Evolutionary conservation across 2,329 filamentous ascomycete species (phyloP).

Genomic region (Ophiostoma angusticollis): DNA sequence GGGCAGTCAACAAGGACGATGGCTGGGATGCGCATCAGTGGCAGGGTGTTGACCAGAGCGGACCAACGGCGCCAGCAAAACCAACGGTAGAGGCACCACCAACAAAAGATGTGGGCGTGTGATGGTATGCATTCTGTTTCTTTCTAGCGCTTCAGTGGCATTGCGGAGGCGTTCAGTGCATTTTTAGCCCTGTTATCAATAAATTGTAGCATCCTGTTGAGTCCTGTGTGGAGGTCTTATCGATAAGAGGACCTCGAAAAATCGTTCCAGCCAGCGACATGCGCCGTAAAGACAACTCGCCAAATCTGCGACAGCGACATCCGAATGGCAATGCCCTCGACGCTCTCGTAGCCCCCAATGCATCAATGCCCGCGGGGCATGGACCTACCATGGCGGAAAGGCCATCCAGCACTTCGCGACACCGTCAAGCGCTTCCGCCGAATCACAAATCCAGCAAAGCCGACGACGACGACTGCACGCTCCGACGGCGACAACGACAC

Average conservation of each 20-base stretch:
- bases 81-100: neutral
- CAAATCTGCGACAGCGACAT: too few relatives aligned
- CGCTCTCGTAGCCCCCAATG: slow-evolving; percentile 1
- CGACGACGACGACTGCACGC: neutral
- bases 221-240: slow-evolving; percentile 3
- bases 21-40: slow-evolving; percentile 32
- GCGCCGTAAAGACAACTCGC: too few relatives aligned
- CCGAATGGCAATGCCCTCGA: slow-evolving; percentile 8
- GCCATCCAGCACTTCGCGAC: slow-evolving; percentile 1
- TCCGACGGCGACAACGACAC: neutral
- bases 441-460: too few relatives aligned
- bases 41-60: slow-evolving; percentile 41
- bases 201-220: too few relatives aligned
- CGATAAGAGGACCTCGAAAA: slow-evolving; percentile 4
- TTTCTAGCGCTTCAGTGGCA: neutral
- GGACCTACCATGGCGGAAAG: slow-evolving; percentile 8
- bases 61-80: slow-evolving; percentile 24
- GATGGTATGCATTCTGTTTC: too few relatives aligned
- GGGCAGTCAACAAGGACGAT: slow-evolving; percentile 29
- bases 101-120: neutral
- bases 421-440: too few relatives aligned
- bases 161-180: neutral
- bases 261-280: too few relatives aligned
- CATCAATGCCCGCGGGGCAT: slow-evolving; percentile 10
- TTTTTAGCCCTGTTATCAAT: neutral